These are phyloP conservation scores for Suillus luteus DNA, from an alignment of 768 basidiomycete species.

Conservation along the genomic window DNA sequence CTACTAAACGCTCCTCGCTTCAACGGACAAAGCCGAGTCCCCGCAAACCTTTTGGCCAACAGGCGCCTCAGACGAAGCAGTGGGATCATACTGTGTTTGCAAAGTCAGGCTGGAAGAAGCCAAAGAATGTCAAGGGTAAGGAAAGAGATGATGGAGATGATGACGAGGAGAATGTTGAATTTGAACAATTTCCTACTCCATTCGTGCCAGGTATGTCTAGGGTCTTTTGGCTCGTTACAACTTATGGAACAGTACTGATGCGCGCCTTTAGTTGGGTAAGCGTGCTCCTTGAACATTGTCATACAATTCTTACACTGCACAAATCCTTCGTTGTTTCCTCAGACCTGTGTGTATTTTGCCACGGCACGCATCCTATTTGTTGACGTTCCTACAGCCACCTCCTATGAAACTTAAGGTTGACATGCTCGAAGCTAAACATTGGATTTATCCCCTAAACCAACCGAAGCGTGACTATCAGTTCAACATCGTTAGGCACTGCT, in stretches of 20 bases:
- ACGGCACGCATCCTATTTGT: conserved; percentile 5
- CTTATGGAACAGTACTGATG: conserved; percentile 7
- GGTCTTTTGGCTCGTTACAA: neutral
- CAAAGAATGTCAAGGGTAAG: conserved; percentile 53
- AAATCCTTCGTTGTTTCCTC: conserved; percentile 9
- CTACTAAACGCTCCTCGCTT: conserved; percentile 36
- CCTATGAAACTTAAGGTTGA: conserved; percentile 81
- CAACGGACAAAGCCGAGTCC: conserved; percentile 45
- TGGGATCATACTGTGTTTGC: conserved; percentile 94
- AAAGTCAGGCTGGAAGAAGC: conserved; percentile 68
- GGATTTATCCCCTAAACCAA: conserved; percentile 90
- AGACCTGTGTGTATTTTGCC: conserved; percentile 35
- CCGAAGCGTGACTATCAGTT: conserved; percentile 92
- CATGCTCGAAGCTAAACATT: conserved; percentile 76
- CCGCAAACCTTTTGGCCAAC: conserved; percentile 50
- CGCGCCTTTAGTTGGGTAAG: conserved; percentile 53
- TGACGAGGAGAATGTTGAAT: conserved; percentile 60
- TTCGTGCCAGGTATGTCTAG: conserved; percentile 60
- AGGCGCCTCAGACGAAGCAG: conserved; percentile 67
- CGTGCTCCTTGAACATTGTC: conserved; percentile 14
- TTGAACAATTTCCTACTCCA: conserved; percentile 86
- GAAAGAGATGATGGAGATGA: conserved; percentile 51
- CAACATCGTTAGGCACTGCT: conserved; percentile 82
- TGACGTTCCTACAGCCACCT: conserved; percentile 47
- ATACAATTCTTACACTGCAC: neutral